Conservation (phyloP, 306 rosid species). For the Comarum palustre region DNA sequence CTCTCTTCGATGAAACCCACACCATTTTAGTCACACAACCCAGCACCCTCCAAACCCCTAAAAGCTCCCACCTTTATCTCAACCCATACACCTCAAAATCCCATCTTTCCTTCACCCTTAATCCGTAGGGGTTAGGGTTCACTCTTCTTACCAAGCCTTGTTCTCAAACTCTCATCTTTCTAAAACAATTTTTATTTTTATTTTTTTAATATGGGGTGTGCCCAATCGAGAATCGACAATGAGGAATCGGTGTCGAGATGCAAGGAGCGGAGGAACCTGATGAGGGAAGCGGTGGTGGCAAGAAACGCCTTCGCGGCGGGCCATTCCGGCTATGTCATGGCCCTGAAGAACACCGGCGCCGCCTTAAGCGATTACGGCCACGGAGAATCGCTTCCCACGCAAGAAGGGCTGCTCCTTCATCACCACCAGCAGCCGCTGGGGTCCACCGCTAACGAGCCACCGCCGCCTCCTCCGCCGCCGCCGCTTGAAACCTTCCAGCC, state of each 20-base stretch:
- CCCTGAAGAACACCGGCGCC: constrained; percentile 79
- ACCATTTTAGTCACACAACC: constrained; percentile 10
- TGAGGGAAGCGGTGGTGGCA: constrained; percentile 71
- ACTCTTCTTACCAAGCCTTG: background rate
- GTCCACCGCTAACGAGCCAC: constrained; percentile 34
- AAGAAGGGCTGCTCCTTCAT: constrained; percentile 22
- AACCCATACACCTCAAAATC: background rate
- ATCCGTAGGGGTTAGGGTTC: background rate
- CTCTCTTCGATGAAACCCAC: background rate
- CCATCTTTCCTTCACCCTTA: background rate
- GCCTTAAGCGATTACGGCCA: constrained; percentile 75
- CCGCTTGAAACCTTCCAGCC: constrained; percentile 43
- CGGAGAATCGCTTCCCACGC: constrained; percentile 54
- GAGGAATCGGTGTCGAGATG: constrained; percentile 82
- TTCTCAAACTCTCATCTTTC: background rate
- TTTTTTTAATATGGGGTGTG: constrained; percentile 58
- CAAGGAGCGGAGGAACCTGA: constrained; percentile 59
- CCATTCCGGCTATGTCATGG: constrained; percentile 66
- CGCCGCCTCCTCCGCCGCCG: constrained; percentile 59
- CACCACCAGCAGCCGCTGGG: constrained; percentile 30
- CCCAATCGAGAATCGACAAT: constrained; percentile 76
- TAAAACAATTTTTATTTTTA: background rate
- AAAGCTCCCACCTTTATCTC: background rate
- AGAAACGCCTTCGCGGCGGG: constrained; percentile 82
- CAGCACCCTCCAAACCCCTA: background rate